Evolutionary conservation across 345 rosid species (phyloP), one percentile per base, ranked within the genome.

Genomic region (Carallia pectinifolia): DNA sequence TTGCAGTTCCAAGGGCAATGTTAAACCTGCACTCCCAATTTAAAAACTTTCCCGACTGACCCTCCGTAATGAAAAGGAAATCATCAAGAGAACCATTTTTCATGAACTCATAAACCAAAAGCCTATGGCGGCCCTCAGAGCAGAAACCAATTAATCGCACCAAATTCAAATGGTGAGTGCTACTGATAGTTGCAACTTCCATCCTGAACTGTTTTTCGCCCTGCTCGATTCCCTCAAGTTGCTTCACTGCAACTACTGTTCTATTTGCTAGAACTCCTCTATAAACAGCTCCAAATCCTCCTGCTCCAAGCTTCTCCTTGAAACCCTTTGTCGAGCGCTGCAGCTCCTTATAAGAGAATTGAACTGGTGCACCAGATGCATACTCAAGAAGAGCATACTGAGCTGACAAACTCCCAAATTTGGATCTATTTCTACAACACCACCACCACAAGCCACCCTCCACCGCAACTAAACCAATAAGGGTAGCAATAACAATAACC

Each of bases 381-480:
- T 90, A 90, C 81, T 88, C 92, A 65, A 83, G 90, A 48, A 86
- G 83, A 0, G 88, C 83, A 71, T 82, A 84, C 52, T 79, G 88
- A 7, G 87, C 77, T 9, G 89, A 86, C 63, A 83, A 66, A 31
- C 77, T 68, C 39, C 85, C 81, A 29, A 86, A 81, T 44, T 68
- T 61, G 16, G 81, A 62, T 39, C 84, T 74, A 60, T 88, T 70
- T 74, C 84, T 74, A 64, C 83, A 83, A 44, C 85, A 88, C 80
- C 87, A 90, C 65, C 82, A 87, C 88, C 88, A 88, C 58, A 86
- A 72, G 55, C 85, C 84, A 55, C 85, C 81, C 74, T 76, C 85
- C 69, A 81, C 18, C 7, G 78, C 80, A 69, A 83, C 36, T 67
- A 90, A 67, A 69, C 77, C 81, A 15, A 79, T 2, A 61, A 88